A percentile compares a stretch with the other conserved stretches of the same genome.
Conservation (phyloP, 805 yeast species). For the Ogataea allantospora region DNA sequence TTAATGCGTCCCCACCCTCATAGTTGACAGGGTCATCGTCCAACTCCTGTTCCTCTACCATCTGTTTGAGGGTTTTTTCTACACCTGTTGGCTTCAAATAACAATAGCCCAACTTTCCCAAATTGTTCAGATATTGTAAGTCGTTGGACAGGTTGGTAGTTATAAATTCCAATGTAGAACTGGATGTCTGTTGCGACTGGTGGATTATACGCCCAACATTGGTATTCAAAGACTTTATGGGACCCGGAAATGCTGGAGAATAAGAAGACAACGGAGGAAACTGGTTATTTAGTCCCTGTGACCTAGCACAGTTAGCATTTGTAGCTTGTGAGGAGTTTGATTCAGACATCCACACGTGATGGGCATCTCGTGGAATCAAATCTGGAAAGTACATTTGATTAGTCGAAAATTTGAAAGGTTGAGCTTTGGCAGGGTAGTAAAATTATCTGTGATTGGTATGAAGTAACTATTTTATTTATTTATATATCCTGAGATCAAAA, state of each 20-base stretch:
- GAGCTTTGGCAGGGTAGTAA: too few relatives aligned
- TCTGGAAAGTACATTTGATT: slow-evolving; percentile 47
- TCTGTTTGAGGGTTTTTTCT: slow-evolving; percentile 48
- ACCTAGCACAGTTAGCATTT: slow-evolving; percentile 9
- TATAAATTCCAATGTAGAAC: slow-evolving; percentile 21
- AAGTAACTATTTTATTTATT: too few relatives aligned
- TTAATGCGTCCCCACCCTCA: slow-evolving; percentile 19
- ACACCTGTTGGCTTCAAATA: slow-evolving; percentile 59
- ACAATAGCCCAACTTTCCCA: slow-evolving; percentile 47
- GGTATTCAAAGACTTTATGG: slow-evolving; percentile 20
- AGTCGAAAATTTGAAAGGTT: too few relatives aligned
- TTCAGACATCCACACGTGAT: slow-evolving; percentile 41
- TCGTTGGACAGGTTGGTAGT: slow-evolving; percentile 23
- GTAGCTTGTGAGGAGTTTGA: slow-evolving; percentile 8
- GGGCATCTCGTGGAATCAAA: slow-evolving; percentile 44
- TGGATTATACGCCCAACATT: slow-evolving; percentile 28
- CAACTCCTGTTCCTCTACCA: slow-evolving; percentile 25
- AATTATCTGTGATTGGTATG: too few relatives aligned
- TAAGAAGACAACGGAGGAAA: slow-evolving; percentile 59
- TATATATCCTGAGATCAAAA: too few relatives aligned
- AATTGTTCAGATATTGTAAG: slow-evolving; percentile 27
- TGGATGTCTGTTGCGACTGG: slow-evolving; percentile 17
- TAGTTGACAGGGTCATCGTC: slow-evolving; percentile 22
- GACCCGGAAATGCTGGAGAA: slow-evolving; percentile 45
- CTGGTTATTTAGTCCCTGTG: slow-evolving; percentile 20